Conservation (phyloP, 1,284 basidiomycete species). For the Laetiporus sulphureus region DNA sequence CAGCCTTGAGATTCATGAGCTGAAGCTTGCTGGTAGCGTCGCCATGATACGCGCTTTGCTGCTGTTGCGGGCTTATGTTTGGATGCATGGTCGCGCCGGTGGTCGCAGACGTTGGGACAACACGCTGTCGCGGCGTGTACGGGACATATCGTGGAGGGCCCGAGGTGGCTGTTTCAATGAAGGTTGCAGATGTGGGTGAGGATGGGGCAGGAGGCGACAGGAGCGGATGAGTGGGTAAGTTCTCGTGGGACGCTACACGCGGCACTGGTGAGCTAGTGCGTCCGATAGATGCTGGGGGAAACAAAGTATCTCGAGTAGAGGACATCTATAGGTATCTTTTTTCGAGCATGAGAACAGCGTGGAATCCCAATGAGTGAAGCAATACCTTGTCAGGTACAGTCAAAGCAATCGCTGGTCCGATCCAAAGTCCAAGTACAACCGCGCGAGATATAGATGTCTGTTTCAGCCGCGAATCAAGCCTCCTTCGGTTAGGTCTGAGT, state of each 20-base stretch:
- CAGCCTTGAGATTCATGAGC: conserved; percentile 75
- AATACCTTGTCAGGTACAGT: no score
- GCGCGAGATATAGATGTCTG: no score
- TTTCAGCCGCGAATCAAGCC: no score
- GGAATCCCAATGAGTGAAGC: no score
- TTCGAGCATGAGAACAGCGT: no score
- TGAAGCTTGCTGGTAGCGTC: conserved; percentile 67
- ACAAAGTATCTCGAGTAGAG: conserved; percentile 29
- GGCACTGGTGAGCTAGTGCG: conserved; percentile 36
- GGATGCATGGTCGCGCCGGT: conserved; percentile 37
- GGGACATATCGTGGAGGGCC: conserved; percentile 41
- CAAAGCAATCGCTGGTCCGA: no score
- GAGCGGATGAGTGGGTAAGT: conserved; percentile 55
- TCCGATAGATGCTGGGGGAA: conserved; percentile 49
- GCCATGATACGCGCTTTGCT: conserved; percentile 33
- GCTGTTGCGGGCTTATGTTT: conserved; percentile 29
- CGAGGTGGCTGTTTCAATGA: conserved; percentile 18
- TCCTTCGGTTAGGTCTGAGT: no score
- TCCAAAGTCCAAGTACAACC: no score
- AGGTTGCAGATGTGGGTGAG: conserved; percentile 16
- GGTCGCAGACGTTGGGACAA: conserved; percentile 43
- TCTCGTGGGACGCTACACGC: conserved; percentile 45
- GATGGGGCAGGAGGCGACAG: conserved; percentile 36
- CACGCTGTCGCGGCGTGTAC: conserved; percentile 50
- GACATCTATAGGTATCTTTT: conserved; percentile 5